Percentiles rank a stretch among this genome's conserved stretches.
These are phyloP conservation scores for Nothopassalora personata DNA, from an alignment of 2,329 filamentous ascomycete species.

Conservation along the genomic window DNA sequence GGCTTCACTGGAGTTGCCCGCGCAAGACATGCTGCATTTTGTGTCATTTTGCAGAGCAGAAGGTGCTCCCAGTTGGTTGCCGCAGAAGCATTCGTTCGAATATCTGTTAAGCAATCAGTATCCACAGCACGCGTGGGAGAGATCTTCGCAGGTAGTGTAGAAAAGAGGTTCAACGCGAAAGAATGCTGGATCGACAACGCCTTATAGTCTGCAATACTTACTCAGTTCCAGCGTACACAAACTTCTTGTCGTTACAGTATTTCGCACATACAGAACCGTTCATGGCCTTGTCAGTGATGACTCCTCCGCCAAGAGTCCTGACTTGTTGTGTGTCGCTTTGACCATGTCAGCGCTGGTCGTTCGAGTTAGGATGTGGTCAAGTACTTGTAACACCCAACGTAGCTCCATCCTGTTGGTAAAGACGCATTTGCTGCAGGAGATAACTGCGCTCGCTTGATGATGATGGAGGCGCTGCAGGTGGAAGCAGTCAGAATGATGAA, in stretches of 20 bases:
- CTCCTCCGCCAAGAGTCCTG: slow-evolving; percentile 15
- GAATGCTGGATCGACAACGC: background rate
- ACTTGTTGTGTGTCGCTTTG: slow-evolving; percentile 15
- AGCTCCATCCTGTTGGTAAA: slow-evolving; percentile 21
- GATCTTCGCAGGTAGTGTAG: no score
- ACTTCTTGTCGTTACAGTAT: slow-evolving; percentile 19
- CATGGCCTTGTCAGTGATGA: slow-evolving; percentile 15
- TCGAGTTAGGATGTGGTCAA: background rate
- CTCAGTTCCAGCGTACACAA: slow-evolving; percentile 26
- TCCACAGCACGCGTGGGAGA: no score
- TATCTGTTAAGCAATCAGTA: background rate
- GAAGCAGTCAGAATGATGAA: background rate
- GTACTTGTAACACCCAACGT: slow-evolving; percentile 22
- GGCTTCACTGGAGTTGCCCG: slow-evolving; percentile 26
- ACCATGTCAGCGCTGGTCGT: background rate
- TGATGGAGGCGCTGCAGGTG: background rate
- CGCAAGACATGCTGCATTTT: slow-evolving; percentile 28
- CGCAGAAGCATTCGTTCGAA: slow-evolving; percentile 19
- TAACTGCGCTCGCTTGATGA: slow-evolving; percentile 8
- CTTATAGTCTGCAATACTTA: background rate
- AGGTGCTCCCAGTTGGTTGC: slow-evolving; percentile 20
- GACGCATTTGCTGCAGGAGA: slow-evolving; percentile 13
- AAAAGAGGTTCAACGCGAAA: no score
- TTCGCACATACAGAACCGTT: slow-evolving; percentile 19
- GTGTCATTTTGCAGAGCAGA: slow-evolving; percentile 19